phyloP scores from a whole-genome alignment of 2,329 filamentous ascomycete species.

The Ascochyta rabiei region DNA sequence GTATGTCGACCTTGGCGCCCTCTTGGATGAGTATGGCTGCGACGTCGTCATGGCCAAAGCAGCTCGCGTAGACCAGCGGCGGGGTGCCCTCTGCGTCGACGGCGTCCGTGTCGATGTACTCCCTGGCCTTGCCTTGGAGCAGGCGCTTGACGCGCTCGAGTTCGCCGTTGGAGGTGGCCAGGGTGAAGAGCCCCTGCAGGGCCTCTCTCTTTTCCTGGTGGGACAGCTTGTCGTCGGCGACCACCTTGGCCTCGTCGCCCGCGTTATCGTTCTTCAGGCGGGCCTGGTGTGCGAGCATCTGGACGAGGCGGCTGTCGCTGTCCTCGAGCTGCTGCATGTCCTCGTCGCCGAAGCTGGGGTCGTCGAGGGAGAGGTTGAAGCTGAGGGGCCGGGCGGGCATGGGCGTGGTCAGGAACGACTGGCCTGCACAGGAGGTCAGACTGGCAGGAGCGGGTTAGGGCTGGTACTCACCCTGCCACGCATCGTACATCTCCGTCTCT shows the following conservation, averaged over 20 bases:
- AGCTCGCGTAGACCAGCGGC: slow-evolving; percentile 96
- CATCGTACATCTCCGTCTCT: slow-evolving; percentile 98
- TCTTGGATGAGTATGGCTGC: slow-evolving; percentile 83
- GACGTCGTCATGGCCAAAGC: slow-evolving; percentile 92
- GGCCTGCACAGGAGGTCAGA: slow-evolving; percentile 62
- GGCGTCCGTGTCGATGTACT: slow-evolving; percentile 82
- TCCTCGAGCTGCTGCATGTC: slow-evolving; percentile 66
- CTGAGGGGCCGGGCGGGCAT: slow-evolving; percentile 81
- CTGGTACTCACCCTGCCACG: slow-evolving; percentile 83
- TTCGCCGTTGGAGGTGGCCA: slow-evolving; percentile 97
- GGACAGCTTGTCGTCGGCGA: slow-evolving; percentile 74
- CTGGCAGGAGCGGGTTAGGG: neutral
- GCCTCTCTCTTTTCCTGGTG: slow-evolving; percentile 78
- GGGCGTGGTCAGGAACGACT: slow-evolving; percentile 90
- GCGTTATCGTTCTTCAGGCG: slow-evolving; percentile 75
- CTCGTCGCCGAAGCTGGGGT: slow-evolving; percentile 74
- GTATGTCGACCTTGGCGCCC: slow-evolving; percentile 86
- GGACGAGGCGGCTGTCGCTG: slow-evolving; percentile 86
- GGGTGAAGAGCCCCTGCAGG: slow-evolving; percentile 86
- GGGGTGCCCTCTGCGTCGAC: slow-evolving; percentile 94
- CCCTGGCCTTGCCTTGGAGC: slow-evolving; percentile 73
- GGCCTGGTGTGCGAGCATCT: slow-evolving; percentile 96
- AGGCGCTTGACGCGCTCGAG: slow-evolving; percentile 79
- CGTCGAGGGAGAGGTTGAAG: slow-evolving; percentile 85
- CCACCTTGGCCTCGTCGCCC: slow-evolving; percentile 77